Evolutionary conservation across 768 basidiomycete species (phyloP).

Genomic region (Mycena capillaripes): DNA sequence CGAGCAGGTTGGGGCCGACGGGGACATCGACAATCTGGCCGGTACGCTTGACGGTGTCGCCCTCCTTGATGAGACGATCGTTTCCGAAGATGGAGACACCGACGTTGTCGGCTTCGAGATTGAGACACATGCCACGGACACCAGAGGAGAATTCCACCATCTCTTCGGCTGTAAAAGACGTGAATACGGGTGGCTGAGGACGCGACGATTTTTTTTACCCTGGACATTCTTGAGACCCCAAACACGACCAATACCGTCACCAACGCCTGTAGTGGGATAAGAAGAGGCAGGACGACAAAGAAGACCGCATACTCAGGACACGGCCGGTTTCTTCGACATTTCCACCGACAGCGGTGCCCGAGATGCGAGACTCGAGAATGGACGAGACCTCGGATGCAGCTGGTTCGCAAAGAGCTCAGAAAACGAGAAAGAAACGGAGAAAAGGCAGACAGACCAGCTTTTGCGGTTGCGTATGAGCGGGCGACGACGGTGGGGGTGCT

Average conservation of each 20-base stretch:
- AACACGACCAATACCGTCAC: slow-evolving; percentile 99
- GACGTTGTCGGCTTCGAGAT: slow-evolving; percentile 99
- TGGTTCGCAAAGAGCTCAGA: slow-evolving; percentile 49
- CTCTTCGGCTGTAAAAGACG: slow-evolving; percentile 84
- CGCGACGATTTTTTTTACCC: slow-evolving; percentile 61
- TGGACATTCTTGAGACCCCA: slow-evolving; percentile 99
- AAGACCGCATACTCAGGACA: slow-evolving; percentile 83
- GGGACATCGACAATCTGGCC: slow-evolving; percentile 99
- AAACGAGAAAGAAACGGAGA: slow-evolving; percentile 36
- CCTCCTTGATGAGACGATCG: slow-evolving; percentile 99
- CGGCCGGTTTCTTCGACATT: slow-evolving; percentile 99
- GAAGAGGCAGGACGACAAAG: slow-evolving; percentile 34
- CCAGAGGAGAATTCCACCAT: slow-evolving; percentile 99
- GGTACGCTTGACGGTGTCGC: slow-evolving; percentile 99
- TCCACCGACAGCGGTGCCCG: slow-evolving; percentile 89
- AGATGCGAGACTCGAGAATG: slow-evolving; percentile 98
- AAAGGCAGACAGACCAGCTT: slow-evolving; percentile 80
- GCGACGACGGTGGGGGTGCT: slow-evolving; percentile 66
- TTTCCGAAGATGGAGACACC: slow-evolving; percentile 99
- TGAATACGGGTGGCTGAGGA: too few relatives aligned
- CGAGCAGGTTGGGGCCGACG: slow-evolving; percentile 96
- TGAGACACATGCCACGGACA: slow-evolving; percentile 99
- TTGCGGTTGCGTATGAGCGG: slow-evolving; percentile 97
- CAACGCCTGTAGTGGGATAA: slow-evolving; percentile 78
- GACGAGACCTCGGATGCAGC: slow-evolving; percentile 99